These are phyloP conservation scores for Neonectria magnoliae DNA, from an alignment of 2,329 filamentous ascomycete genomes.

Conservation along the genomic window DNA sequence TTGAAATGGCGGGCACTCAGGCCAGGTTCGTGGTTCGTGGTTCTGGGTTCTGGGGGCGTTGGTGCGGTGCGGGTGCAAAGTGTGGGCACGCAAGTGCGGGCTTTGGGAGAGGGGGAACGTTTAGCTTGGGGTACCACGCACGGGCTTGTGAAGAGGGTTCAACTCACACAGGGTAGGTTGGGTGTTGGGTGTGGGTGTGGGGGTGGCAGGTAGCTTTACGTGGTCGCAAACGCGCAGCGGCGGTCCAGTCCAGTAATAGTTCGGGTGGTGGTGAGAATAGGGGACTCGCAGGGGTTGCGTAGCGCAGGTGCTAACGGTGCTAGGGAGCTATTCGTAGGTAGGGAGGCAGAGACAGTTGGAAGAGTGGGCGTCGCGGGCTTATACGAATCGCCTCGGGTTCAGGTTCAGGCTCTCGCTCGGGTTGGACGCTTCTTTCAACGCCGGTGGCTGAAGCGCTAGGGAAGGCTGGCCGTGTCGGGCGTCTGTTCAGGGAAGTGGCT, in stretches of 20 bases:
- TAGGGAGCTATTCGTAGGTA: background rate
- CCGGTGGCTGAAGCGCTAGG: conserved; percentile 20
- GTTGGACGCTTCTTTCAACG: conserved; percentile 7
- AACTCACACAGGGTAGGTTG: background rate
- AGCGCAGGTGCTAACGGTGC: background rate
- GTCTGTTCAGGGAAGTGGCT: conserved; percentile 37
- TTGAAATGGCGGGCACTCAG: conserved; percentile 43
- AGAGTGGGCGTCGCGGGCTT: background rate
- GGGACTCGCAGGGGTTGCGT: background rate
- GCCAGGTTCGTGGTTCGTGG: conserved; percentile 23
- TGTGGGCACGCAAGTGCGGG: conserved; percentile 27
- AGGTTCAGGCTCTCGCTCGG: conserved; percentile 7
- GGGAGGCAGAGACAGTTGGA: conserved; percentile 4
- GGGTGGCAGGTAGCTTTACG: conserved; percentile 15
- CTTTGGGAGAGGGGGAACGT: conserved; percentile 12
- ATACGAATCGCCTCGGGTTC: conserved; percentile 5
- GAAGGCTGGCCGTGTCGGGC: conserved; percentile 37
- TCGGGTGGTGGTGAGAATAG: background rate
- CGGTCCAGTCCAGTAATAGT: conserved; percentile 1
- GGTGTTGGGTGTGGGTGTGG: conserved; percentile 12
- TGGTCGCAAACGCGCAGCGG: conserved; percentile 7
- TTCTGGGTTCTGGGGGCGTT: background rate
- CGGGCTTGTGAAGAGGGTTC: conserved; percentile 10
- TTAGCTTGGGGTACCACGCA: conserved; percentile 23
- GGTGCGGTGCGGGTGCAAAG: conserved; percentile 22